Evolutionary conservation across 225 moss, liverwort and hornwort genomes (phyloP).

Genomic region (Thuidium tamariscinum): DNA sequence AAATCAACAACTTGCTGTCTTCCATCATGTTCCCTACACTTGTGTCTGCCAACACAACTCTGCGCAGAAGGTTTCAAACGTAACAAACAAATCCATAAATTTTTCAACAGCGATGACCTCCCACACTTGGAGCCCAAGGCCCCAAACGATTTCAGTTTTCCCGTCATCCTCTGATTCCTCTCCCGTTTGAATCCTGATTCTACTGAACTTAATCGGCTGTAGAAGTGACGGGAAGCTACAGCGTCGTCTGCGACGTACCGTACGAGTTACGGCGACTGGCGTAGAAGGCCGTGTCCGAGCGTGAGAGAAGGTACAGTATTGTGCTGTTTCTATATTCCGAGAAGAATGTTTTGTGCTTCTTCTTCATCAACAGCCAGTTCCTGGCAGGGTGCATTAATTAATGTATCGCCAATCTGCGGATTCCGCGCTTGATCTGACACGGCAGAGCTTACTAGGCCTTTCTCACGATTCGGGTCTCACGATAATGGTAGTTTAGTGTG

Average conservation of each 20-base stretch:
- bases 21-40: fast-evolving
- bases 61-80: too few relatives aligned
- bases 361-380: background rate
- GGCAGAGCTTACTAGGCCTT: background rate
- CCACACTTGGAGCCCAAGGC: background rate
- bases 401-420: background rate
- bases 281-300: background rate
- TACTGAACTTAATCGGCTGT: background rate
- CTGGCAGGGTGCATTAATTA: background rate
- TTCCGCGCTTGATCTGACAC: background rate
- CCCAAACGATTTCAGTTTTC: background rate
- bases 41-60: background rate
- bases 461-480: background rate
- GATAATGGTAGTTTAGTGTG: background rate
- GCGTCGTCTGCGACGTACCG: background rate
- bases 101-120: background rate
- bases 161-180: fast-evolving
- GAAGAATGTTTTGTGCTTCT: constrained; percentile 15
- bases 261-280: background rate
- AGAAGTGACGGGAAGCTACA: background rate
- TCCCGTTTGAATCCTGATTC: background rate
- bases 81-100: too few relatives aligned
- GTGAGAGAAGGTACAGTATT: background rate
- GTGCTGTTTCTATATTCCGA: background rate
- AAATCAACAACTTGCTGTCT: too few relatives aligned